Base-by-base conservation (phyloP, 176 grass and related monocot species). In the Luzula sylvatica region DNA sequence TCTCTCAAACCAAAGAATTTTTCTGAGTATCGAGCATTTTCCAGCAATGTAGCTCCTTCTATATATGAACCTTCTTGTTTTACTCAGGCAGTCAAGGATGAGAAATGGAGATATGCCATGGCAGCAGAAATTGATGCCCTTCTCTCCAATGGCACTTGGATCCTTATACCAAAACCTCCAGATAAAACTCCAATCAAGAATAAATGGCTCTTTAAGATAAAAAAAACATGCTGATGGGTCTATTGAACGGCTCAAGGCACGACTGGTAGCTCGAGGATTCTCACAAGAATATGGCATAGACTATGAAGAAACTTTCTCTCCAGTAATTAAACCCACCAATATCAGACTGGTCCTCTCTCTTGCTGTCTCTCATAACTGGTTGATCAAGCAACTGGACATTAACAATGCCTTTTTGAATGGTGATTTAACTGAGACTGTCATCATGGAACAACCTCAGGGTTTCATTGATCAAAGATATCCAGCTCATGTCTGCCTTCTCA, bases 361-460 rank as follows among this genome's bases (percentile, higher is more conserved):
- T 14, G n/a, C 20, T 0, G 0, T 20, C 2, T 12, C 15, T 0
- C 0, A 20, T 0, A 46, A 5, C 3, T 63, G 57, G n/a, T 8
- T 19, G 3, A 14, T 62, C 5, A 15, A 20, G 0, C 15, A 72
- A 16, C 17, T 72, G 0, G 68, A 72, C 14, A n/a, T 62, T 0
- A 62, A 61, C 7, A 72, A 62, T 30, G 44, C 26, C 1, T 63
- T 62, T 7, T 28, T 72, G 1, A 19, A 63, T 45, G 56, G 29
- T 0, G 26, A 14, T 15, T 8, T 72, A 0, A 3, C 5, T 21
- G 14, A 53, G 13, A 42, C 0, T 1, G 2, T 72, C 0, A 52
- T 26, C 44, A 62, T 52, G 20, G 0, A 11, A 2, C 56, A 72
- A 46, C 46, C 56, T 8, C 13, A 8, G 11, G 3, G 47, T 0